Percentiles rank a stretch among this genome's conserved stretches.
phyloP scores from a whole-genome alignment of 1,284 basidiomycete species.

The Hymenochaete sp. region DNA sequence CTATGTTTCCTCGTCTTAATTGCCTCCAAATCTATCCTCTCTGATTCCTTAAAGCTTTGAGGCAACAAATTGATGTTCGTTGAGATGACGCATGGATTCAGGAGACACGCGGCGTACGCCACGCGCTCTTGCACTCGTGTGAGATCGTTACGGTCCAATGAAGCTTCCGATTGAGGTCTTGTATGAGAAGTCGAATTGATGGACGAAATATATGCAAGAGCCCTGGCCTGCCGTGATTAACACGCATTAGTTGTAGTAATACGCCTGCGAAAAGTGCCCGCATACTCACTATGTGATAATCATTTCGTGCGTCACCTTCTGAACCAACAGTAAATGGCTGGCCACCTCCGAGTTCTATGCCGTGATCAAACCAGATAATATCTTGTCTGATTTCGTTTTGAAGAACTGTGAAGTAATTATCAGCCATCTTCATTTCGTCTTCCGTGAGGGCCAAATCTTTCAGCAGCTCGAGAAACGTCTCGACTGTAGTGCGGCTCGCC shows the following conservation, averaged over 20 bases:
- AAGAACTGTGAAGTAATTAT: slow-evolving; percentile 60
- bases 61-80: slow-evolving; percentile 41
- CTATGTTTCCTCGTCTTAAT: slow-evolving; percentile 18
- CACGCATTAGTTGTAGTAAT: background rate
- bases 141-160: no score
- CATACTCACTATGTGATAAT: slow-evolving; percentile 48
- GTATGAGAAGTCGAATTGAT: slow-evolving; percentile 8
- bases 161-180: no score
- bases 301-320: slow-evolving; percentile 51
- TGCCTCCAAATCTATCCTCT: slow-evolving; percentile 3
- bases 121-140: background rate
- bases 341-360: slow-evolving; percentile 49
- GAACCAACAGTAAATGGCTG: slow-evolving; percentile 53
- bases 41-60: slow-evolving; percentile 2
- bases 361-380: slow-evolving; percentile 54
- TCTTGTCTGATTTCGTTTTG: slow-evolving; percentile 35
- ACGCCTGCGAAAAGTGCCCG: slow-evolving; percentile 4
- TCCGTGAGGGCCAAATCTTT: slow-evolving; percentile 34
- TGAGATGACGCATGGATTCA: slow-evolving; percentile 40
- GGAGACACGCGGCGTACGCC: slow-evolving; percentile 35
- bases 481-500: slow-evolving; percentile 35
- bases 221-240: slow-evolving; percentile 2
- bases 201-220: slow-evolving; percentile 8
- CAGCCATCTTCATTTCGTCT: slow-evolving; percentile 55
- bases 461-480: slow-evolving; percentile 44